These are phyloP conservation scores for Trichoderma arundinaceum DNA, from an alignment of 2,329 filamentous ascomycete species.

Conservation along the genomic window DNA sequence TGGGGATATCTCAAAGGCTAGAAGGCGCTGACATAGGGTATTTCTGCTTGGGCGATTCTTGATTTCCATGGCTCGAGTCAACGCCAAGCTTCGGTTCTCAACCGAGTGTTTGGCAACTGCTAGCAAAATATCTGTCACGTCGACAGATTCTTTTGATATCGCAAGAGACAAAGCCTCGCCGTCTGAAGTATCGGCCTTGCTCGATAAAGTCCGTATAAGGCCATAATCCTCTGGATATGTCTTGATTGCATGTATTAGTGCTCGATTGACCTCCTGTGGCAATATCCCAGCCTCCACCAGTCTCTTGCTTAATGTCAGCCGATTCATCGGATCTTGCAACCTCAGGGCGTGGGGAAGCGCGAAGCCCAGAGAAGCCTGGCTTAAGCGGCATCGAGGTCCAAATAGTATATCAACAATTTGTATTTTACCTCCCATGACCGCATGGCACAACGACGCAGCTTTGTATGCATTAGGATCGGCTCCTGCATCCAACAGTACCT, in stretches of 20 bases:
- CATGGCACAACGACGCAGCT: slow-evolving; percentile 57
- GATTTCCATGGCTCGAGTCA: slow-evolving; percentile 52
- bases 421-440: slow-evolving; percentile 53
- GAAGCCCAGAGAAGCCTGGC: slow-evolving; percentile 51
- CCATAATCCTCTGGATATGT: slow-evolving; percentile 55
- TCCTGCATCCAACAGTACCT: slow-evolving; percentile 55
- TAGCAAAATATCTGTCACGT: slow-evolving; percentile 56
- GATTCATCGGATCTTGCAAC: slow-evolving; percentile 57
- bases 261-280: slow-evolving; percentile 55
- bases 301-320: slow-evolving; percentile 56
- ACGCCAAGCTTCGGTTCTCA: slow-evolving; percentile 48
- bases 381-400: slow-evolving; percentile 45
- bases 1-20: slow-evolving; percentile 54
- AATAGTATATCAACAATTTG: slow-evolving; percentile 58
- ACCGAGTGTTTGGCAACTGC: slow-evolving; percentile 44
- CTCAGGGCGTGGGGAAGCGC: slow-evolving; percentile 60
- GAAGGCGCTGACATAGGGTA: slow-evolving; percentile 52
- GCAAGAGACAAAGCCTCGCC: slow-evolving; percentile 56
- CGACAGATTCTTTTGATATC: slow-evolving; percentile 51
- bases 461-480: slow-evolving; percentile 62
- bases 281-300: slow-evolving; percentile 58
- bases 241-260: slow-evolving; percentile 57
- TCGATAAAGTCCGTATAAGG: slow-evolving; percentile 53
- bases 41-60: slow-evolving; percentile 49
- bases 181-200: slow-evolving; percentile 56